Base-by-base conservation (phyloP, 2,329 filamentous ascomycete genomes). In the Alternaria triticimaculans region DNA sequence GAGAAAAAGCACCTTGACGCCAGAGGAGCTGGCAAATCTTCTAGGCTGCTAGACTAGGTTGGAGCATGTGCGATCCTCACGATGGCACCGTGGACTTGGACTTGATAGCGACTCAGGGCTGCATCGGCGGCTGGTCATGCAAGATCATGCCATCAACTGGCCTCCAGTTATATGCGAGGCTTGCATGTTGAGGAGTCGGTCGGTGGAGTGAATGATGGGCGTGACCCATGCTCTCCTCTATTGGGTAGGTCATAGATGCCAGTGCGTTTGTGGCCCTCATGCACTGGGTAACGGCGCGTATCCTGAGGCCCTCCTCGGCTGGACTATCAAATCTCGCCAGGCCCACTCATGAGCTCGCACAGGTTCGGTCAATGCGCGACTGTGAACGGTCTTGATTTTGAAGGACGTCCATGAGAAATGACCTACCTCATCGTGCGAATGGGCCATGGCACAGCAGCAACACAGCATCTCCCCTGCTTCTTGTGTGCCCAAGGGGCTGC, bases 1-100 rank as follows among this genome's bases (percentile, higher is more conserved):
- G 74, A 85, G 92, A 74, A 86, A 92, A 76, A 93, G 90, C 73
- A 94, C 92, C 20, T 81, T 95, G 30, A 93, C 87, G 72, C 89
- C 90, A 4, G 90, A 90, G 84, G 92, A 95, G 79, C 80, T 94
- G 74, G 87, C 92, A 80, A 76, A 72, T 30, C 68, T 81, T 44
- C 62, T 81, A 53, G 72, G 76, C 8, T 70, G 76, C 56, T 76
- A 72, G 63, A 65, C 30, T 23, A 46, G 26, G 28, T 43, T 26
- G 23, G 41, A 26, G 28, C 55, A 26, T 60, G 55, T 59, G 48
- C 18, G 30, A 61, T 58, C 33, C 37, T 53, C 41, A 59, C 9
- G 20, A 58, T 58, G 48, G 41, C 50, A 43, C 18, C 21, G 25
- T 49, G 21, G 20, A 37, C 21, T 63, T 62, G 65, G 62, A 50